Evolutionary conservation across 768 basidiomycete genomes (phyloP).

Genomic region (Suillus tomentosus): DNA sequence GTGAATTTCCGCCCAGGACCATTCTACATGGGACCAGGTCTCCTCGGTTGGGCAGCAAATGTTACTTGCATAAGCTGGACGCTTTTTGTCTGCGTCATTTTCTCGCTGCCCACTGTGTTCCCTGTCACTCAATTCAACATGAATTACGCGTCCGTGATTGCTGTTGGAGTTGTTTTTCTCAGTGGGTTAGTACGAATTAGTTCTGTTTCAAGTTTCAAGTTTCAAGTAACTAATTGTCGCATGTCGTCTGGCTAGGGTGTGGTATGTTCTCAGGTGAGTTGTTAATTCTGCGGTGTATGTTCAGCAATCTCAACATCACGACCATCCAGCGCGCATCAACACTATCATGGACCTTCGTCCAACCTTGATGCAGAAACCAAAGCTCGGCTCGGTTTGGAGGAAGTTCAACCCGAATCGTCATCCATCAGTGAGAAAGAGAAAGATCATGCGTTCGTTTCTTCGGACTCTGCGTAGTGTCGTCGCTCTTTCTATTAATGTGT

Average conservation of each 20-base stretch:
- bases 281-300: neutral
- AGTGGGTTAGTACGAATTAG: conserved; percentile 43
- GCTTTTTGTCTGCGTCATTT: conserved; percentile 67
- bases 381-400: conserved; percentile 5
- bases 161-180: conserved; percentile 53
- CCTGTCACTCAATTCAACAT: conserved; percentile 75
- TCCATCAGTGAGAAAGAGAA: conserved; percentile 8
- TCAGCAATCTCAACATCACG: neutral
- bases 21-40: conserved; percentile 79
- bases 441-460: neutral
- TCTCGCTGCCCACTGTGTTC: conserved; percentile 66
- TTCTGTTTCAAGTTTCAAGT: neutral
- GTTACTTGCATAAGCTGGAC: conserved; percentile 70
- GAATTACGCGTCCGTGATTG: conserved; percentile 81
- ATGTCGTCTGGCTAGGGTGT: conserved; percentile 35
- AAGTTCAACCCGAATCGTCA: neutral
- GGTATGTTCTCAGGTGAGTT: conserved; percentile 43
- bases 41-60: conserved; percentile 63
- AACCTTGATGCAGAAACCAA: conserved; percentile 36
- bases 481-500: neutral
- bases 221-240: neutral
- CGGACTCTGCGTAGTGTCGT: neutral
- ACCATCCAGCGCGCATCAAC: conserved; percentile 46
- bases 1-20: conserved; percentile 85
- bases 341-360: conserved; percentile 58